Conservation (phyloP, 257 asterid species). For the Cynanchum wilfordii region DNA sequence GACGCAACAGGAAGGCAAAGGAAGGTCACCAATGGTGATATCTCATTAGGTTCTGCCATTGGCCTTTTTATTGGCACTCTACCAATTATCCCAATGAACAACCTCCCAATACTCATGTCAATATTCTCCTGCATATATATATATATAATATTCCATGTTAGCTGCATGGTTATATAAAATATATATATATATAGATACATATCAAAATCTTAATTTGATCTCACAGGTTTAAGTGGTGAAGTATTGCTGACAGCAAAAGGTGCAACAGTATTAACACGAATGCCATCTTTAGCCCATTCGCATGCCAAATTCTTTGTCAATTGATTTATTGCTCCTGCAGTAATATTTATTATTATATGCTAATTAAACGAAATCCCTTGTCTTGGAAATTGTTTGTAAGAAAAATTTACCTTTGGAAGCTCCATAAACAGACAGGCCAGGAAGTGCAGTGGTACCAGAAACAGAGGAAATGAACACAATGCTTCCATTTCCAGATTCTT, state of each 20-base stretch:
- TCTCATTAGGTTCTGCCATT: background rate
- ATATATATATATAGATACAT: too few species aligned
- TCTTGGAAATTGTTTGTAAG: too few species aligned
- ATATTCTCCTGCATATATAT: background rate
- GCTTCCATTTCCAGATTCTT: slow-evolving; percentile 16
- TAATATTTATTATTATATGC: too few species aligned
- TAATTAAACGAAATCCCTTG: too few species aligned
- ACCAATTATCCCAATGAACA: background rate
- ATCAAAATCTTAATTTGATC: background rate
- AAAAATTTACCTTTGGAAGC: background rate
- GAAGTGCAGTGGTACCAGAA: slow-evolving; percentile 4
- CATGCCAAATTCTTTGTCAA: slow-evolving; percentile 13
- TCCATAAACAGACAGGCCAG: slow-evolving; percentile 1
- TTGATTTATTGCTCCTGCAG: slow-evolving; percentile 11
- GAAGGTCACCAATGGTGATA: background rate
- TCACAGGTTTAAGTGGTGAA: background rate
- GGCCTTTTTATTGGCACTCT: background rate
- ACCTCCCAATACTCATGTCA: background rate
- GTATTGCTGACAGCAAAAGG: slow-evolving; percentile 5
- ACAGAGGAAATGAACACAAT: slow-evolving; percentile 20
- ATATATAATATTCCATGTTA: too few species aligned
- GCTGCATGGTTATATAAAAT: too few species aligned
- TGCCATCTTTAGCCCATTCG: slow-evolving; percentile 12
- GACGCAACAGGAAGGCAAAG: slow-evolving; percentile 5
- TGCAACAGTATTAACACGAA: slow-evolving; percentile 13